Percentiles rank a stretch among this genome's conserved stretches.
Evolutionary conservation across 495 filamentous ascomycete species (phyloP).

Genomic region (Cudoniella acicularis): DNA sequence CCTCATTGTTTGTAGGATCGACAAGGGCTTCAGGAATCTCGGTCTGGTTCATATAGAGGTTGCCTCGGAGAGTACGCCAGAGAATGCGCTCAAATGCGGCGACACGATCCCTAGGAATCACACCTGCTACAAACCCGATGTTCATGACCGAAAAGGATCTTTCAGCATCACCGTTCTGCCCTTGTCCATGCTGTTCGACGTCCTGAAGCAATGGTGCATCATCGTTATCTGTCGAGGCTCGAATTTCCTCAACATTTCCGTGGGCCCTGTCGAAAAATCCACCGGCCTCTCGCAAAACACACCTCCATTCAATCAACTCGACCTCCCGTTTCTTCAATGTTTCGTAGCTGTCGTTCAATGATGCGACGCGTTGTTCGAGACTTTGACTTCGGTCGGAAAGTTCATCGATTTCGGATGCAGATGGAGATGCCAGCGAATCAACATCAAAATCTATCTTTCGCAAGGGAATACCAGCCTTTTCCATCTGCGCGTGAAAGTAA

Average conservation of each 20-base stretch:
- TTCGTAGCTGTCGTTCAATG: constrained; percentile 96
- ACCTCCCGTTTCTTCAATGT: constrained; percentile 95
- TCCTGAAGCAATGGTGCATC: constrained; percentile 77
- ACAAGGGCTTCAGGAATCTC: constrained; percentile 95
- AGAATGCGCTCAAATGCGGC: constrained; percentile 95
- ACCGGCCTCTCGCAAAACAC: constrained; percentile 92
- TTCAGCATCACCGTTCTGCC: constrained; percentile 70
- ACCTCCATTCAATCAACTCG: constrained; percentile 95
- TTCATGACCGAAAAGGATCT: constrained; percentile 94
- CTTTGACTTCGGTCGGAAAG: constrained; percentile 86
- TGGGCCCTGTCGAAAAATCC: constrained; percentile 96
- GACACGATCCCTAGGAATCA: constrained; percentile 89
- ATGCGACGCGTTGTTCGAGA: constrained; percentile 85
- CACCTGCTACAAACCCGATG: constrained; percentile 99
- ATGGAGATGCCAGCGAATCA: constrained; percentile 78
- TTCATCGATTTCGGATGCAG: constrained; percentile 92
- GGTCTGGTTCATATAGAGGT: constrained; percentile 99
- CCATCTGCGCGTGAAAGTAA: constrained; percentile 92
- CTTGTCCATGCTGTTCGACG: constrained; percentile 70
- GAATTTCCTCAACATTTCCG: constrained; percentile 94
- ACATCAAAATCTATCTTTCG: constrained; percentile 80
- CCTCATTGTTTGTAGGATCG: constrained; percentile 87
- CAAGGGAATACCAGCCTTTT: constrained; percentile 81
- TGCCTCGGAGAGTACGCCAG: constrained; percentile 94
- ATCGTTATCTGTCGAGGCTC: constrained; percentile 83